Percentiles rank a stretch among this genome's conserved stretches.
These are phyloP conservation scores for Alternaria sp. DNA, from an alignment of 2,329 filamentous ascomycete genomes.

Conservation along the genomic window DNA sequence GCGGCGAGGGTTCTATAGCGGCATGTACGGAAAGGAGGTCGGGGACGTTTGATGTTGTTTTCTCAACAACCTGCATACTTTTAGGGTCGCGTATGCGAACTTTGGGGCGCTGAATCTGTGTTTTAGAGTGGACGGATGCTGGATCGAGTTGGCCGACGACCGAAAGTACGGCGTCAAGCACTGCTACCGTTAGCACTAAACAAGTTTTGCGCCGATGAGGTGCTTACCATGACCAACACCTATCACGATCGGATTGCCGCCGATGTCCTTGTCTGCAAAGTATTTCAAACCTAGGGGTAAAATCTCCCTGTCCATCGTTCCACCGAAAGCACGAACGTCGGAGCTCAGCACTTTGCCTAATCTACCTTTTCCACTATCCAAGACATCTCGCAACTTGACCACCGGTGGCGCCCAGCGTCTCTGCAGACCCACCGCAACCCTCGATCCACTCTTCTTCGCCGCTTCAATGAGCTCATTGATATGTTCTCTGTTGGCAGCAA, in stretches of 20 bases:
- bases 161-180: slow-evolving; percentile 27
- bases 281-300: slow-evolving; percentile 22
- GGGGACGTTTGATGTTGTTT: slow-evolving; percentile 50
- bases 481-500: slow-evolving; percentile 51
- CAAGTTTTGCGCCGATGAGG: not conserved
- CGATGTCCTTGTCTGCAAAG: slow-evolving; percentile 23
- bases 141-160: slow-evolving; percentile 28
- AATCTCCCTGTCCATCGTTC: slow-evolving; percentile 26
- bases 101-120: slow-evolving; percentile 14
- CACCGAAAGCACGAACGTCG: slow-evolving; percentile 16
- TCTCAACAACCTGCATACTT: not conserved
- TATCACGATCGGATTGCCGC: slow-evolving; percentile 29
- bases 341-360: not conserved
- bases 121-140: slow-evolving; percentile 10
- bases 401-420: slow-evolving; percentile 51
- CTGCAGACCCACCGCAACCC: slow-evolving; percentile 60
- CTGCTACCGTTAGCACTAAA: not conserved
- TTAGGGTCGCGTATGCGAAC: not conserved
- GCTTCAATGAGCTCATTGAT: slow-evolving; percentile 53
- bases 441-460: slow-evolving; percentile 51
- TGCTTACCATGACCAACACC: slow-evolving; percentile 39
- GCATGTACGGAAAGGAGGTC: slow-evolving; percentile 56
- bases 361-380: slow-evolving; percentile 39
- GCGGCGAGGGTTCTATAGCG: not conserved
- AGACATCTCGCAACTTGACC: slow-evolving; percentile 52